These are phyloP conservation scores for Theileria parva DNA, from an alignment of 169 alveolate species.

Conservation along the genomic window DNA sequence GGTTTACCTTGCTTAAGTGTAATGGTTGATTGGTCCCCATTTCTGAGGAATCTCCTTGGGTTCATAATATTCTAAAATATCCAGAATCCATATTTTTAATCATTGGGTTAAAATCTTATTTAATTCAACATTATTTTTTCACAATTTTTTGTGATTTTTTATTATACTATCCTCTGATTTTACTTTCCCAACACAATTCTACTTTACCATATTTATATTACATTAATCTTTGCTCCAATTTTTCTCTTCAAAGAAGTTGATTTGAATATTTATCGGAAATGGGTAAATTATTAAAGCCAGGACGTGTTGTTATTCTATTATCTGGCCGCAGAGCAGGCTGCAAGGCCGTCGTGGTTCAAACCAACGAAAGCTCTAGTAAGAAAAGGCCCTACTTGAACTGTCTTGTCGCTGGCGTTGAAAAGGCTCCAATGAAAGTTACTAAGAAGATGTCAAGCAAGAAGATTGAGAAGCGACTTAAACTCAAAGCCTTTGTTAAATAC, in stretches of 20 bases:
- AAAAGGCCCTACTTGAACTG: conserved; percentile 93
- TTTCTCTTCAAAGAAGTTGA: neutral
- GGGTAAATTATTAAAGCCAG: conserved; percentile 90
- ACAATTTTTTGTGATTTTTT: neutral
- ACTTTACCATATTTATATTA: neutral
- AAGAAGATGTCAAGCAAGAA: conserved; percentile 91
- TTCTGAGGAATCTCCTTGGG: neutral
- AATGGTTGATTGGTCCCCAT: neutral
- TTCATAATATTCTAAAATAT: neutral
- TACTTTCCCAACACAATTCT: neutral
- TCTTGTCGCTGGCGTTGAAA: conserved; percentile 95
- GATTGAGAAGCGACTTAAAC: conserved; percentile 89
- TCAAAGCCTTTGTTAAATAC: conserved; percentile 94
- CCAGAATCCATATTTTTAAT: neutral
- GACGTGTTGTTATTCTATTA: conserved; percentile 95
- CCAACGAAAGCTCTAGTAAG: conserved; percentile 93
- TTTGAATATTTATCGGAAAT: conserved; percentile 29
- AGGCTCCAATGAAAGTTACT: conserved; percentile 92
- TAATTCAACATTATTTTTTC: neutral
- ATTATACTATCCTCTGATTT: neutral
- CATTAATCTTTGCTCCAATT: neutral
- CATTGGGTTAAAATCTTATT: neutral
- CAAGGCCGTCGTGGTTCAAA: conserved; percentile 95
- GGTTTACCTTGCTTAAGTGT: neutral
- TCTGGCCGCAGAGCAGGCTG: conserved; percentile 99